Evolutionary conservation across 176 grass and related monocot species (phyloP).

Genomic region (Triticum turgidum): DNA sequence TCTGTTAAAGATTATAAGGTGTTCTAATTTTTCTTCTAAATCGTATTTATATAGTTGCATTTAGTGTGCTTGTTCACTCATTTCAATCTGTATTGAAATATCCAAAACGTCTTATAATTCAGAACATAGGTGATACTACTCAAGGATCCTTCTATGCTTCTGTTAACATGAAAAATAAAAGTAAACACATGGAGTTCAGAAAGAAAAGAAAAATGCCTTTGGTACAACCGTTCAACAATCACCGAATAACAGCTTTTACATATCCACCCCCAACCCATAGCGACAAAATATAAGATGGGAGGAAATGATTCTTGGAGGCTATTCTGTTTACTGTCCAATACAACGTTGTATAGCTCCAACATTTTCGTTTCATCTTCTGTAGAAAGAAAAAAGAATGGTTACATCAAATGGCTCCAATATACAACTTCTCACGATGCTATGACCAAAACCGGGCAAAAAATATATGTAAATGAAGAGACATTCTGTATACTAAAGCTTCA

Average conservation of each 20-base stretch:
- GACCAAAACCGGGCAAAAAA: conserved; percentile 44
- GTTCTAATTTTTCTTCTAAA: no score
- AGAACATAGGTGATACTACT: no score
- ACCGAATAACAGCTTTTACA: background rate
- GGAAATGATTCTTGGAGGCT: conserved; percentile 18
- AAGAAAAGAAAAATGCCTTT: background rate
- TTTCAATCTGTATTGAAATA: no score
- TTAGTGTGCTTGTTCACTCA: no score
- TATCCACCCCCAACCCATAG: conserved; percentile 22
- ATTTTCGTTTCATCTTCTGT: conserved; percentile 47
- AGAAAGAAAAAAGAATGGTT: conserved; percentile 53
- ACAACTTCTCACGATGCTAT: conserved; percentile 56
- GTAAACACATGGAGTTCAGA: background rate
- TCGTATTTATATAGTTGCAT: no score
- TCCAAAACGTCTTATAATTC: no score
- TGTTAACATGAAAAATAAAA: no score
- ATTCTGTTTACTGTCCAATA: conserved; percentile 41
- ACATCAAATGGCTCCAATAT: conserved; percentile 53
- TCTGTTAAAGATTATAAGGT: no score
- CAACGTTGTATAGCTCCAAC: conserved; percentile 23
- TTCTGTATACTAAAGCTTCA: conserved; percentile 44
- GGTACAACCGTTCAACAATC: background rate
- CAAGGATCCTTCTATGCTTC: no score
- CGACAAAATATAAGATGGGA: background rate
- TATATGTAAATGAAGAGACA: conserved; percentile 31